Percentiles rank a stretch among this genome's conserved stretches.
These are phyloP conservation scores for Suhomyces chickasaworum DNA, from an alignment of 1,139 yeast genomes.

Conservation along the genomic window DNA sequence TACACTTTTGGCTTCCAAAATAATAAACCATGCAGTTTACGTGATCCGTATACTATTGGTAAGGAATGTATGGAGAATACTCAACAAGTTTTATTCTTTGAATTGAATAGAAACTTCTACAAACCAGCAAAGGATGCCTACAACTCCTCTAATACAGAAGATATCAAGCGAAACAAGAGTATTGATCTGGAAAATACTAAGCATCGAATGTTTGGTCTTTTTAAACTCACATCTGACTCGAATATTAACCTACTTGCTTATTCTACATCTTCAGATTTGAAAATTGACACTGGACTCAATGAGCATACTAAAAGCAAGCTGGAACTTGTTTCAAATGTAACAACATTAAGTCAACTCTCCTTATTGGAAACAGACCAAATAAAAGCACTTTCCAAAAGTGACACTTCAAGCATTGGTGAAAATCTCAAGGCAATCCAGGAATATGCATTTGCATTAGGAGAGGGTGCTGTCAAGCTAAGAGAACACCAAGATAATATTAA, in stretches of 20 bases:
- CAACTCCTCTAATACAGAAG: neutral
- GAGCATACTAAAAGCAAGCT: neutral
- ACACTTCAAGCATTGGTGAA: neutral
- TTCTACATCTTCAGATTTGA: neutral
- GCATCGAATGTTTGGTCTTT: slow-evolving; percentile 20
- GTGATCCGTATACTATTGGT: slow-evolving; percentile 40
- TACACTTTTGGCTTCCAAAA: slow-evolving; percentile 44
- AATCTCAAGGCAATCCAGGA: slow-evolving; percentile 28
- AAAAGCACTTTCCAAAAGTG: neutral
- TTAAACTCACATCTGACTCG: slow-evolving; percentile 22
- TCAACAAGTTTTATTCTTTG: slow-evolving; percentile 20
- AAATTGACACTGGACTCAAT: neutral
- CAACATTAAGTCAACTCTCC: neutral
- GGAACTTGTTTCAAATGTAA: neutral
- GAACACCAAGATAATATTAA: slow-evolving; percentile 1
- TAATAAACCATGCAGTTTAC: slow-evolving; percentile 40
- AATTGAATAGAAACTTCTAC: slow-evolving; percentile 13
- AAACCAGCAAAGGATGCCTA: neutral
- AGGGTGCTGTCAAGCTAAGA: slow-evolving; percentile 21
- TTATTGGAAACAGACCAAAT: neutral
- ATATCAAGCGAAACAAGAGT: slow-evolving; percentile 8
- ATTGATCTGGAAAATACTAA: neutral
- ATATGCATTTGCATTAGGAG: slow-evolving; percentile 35
- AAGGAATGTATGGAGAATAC: slow-evolving; percentile 15
- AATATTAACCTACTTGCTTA: neutral